A percentile compares a stretch with the other conserved stretches of the same genome.
Evolutionary conservation across 441 rosid genomes (phyloP).

Genomic region (Adansonia grandidieri): DNA sequence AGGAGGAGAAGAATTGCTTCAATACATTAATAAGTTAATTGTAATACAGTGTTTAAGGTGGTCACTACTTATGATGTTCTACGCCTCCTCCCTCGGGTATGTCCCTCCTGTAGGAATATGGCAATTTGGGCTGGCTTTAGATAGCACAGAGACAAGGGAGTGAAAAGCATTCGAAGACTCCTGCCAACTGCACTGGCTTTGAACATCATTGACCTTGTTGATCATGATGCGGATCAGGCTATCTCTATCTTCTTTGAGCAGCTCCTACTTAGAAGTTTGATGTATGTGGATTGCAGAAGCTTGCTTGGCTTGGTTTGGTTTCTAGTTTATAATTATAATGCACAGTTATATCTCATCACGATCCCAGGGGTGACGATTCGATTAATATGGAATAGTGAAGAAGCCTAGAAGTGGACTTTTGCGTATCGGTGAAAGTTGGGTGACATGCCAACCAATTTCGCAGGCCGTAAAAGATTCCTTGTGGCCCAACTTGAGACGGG

Average conservation of each 20-base stretch:
- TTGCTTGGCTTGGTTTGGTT: not conserved
- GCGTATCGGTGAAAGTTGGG: slow-evolving; percentile 34
- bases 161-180: slow-evolving; percentile 49
- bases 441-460: slow-evolving; percentile 50
- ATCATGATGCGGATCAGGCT: slow-evolving; percentile 30
- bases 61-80: slow-evolving; percentile 20
- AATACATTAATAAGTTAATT: slow-evolving; percentile 25
- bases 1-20: not conserved
- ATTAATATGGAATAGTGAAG: slow-evolving; percentile 19
- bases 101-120: slow-evolving; percentile 25
- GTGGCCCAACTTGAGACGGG: slow-evolving; percentile 36
- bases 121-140: slow-evolving; percentile 40
- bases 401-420: slow-evolving; percentile 21
- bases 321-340: slow-evolving; percentile 38
- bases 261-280: not conserved
- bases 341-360: too few species aligned
- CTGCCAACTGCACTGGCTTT: slow-evolving; percentile 32
- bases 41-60: slow-evolving; percentile 14
- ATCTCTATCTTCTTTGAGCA: not conserved
- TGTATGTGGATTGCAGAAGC: slow-evolving; percentile 29
- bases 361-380: slow-evolving; percentile 30
- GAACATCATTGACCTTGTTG: slow-evolving; percentile 38
- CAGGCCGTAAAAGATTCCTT: slow-evolving; percentile 48
- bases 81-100: slow-evolving; percentile 24
- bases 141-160: slow-evolving; percentile 54